Evolutionary conservation across 2,329 filamentous ascomycete genomes (phyloP).

Genomic region (Coniochaeta prunicola): DNA sequence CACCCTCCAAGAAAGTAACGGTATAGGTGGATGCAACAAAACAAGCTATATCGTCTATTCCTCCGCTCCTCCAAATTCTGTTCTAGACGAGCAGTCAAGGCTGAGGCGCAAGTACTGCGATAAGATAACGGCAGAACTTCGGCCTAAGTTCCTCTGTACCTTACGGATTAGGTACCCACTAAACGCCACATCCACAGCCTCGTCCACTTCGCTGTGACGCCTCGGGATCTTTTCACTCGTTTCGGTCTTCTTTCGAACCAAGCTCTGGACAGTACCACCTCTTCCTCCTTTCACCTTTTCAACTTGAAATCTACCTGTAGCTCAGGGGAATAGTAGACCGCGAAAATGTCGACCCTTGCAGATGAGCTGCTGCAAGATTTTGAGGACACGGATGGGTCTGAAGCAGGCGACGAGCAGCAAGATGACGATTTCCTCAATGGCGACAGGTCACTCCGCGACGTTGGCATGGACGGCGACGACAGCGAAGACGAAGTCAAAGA

Average conservation of each 20-base stretch:
- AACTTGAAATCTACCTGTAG: neutral
- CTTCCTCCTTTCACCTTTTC: neutral
- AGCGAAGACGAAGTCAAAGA: slow-evolving; percentile 55
- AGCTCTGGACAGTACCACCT: neutral
- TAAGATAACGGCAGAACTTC: neutral
- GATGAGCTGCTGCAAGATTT: slow-evolving; percentile 92
- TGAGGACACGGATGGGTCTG: slow-evolving; percentile 69
- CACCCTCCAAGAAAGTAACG: neutral
- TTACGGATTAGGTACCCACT: too few species aligned
- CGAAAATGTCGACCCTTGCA: slow-evolving; percentile 75
- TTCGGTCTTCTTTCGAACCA: neutral
- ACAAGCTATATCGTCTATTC: neutral
- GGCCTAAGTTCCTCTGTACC: neutral
- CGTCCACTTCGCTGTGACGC: neutral
- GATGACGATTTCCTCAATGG: slow-evolving; percentile 36
- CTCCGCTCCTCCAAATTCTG: neutral
- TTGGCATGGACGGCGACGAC: slow-evolving; percentile 52
- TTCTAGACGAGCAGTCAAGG: neutral
- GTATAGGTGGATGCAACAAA: neutral
- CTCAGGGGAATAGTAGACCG: neutral
- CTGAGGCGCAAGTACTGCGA: neutral
- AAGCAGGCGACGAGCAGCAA: slow-evolving; percentile 57
- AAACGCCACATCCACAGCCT: neutral
- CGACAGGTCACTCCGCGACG: slow-evolving; percentile 27
- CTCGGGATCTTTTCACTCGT: neutral